phyloP scores from a whole-genome alignment of 345 rosid species.

The Fremontodendron californicum region DNA sequence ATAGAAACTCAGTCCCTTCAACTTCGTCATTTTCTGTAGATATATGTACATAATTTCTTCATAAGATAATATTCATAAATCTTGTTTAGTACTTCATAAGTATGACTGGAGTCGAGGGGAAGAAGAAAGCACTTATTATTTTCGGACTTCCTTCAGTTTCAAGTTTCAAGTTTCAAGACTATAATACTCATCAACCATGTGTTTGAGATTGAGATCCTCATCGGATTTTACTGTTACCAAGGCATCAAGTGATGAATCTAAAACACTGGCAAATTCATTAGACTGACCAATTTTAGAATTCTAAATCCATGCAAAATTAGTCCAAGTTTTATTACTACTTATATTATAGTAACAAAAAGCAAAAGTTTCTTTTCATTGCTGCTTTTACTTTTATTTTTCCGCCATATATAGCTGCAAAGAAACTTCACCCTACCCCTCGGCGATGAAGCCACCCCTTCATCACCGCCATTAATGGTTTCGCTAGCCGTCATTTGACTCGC shows the following conservation, averaged over 20 bases:
- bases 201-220: conserved; percentile 77
- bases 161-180: no score
- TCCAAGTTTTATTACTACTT: neutral
- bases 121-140: conserved; percentile 63
- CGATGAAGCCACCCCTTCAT: neutral
- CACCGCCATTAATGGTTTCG: neutral
- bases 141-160: conserved; percentile 43
- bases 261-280: neutral
- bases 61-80: neutral
- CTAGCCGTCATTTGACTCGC: conserved; percentile 3
- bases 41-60: neutral
- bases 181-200: conserved; percentile 68
- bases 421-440: conserved; percentile 44
- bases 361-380: no score
- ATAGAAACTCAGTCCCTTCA: no score
- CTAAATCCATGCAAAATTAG: neutral
- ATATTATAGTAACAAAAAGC: no score
- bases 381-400: no score
- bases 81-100: neutral
- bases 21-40: no score
- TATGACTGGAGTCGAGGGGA: conserved; percentile 41
- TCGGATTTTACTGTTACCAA: conserved; percentile 65
- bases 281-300: neutral
- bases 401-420: conserved; percentile 77
- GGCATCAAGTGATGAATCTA: conserved; percentile 24